These are phyloP conservation scores for Clarkia xantiana DNA, from an alignment of 345 rosid genomes.

Conservation along the genomic window DNA sequence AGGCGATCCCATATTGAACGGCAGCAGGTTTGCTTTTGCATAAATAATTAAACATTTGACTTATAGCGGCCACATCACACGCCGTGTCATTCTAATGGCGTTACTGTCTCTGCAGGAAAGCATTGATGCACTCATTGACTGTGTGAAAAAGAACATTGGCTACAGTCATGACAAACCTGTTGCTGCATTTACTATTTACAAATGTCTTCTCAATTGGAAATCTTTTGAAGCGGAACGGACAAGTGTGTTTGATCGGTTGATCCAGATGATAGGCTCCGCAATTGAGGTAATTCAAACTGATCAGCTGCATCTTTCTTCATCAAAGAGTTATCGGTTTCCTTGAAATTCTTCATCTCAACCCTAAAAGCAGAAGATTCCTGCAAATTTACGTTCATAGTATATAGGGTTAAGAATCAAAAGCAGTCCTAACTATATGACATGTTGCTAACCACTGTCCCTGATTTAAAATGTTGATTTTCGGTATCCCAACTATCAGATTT, in stretches of 20 bases:
- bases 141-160: conserved; percentile 59
- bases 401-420: too few relatives aligned
- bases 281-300: too few relatives aligned
- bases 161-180: conserved; percentile 73
- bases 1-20: conserved; percentile 62
- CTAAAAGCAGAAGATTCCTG: too few relatives aligned
- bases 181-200: conserved; percentile 90
- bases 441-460: too few relatives aligned
- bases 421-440: too few relatives aligned
- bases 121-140: conserved; percentile 63
- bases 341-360: too few relatives aligned
- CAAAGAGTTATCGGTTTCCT: too few relatives aligned
- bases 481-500: too few relatives aligned
- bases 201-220: conserved; percentile 92
- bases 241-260: conserved; percentile 15
- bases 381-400: too few relatives aligned
- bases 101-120: conserved; percentile 44
- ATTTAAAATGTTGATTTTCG: too few relatives aligned
- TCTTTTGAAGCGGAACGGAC: conserved; percentile 93
- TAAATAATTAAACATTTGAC: neutral
- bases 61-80: neutral
- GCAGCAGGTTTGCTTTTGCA: conserved; percentile 48
- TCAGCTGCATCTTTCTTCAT: too few relatives aligned
- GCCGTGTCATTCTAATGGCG: neutral
- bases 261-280: too few relatives aligned